phyloP scores from a whole-genome alignment of 306 rosid genomes.

The Castanea crenata region DNA sequence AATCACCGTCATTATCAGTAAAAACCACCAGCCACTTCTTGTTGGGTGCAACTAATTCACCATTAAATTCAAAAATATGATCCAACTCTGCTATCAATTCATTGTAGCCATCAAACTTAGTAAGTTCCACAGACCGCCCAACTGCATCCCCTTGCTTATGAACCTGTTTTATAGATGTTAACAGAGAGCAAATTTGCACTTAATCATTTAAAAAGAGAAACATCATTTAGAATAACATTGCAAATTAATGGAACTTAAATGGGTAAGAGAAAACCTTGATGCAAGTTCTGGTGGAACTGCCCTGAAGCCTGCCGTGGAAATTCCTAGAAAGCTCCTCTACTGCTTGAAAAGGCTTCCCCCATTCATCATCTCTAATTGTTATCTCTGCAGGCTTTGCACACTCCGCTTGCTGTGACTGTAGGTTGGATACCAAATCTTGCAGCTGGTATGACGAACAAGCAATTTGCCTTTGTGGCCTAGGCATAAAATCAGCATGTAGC shows the following conservation, averaged over 20 bases:
- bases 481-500: slow-evolving; percentile 10
- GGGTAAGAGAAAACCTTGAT: slow-evolving; percentile 35
- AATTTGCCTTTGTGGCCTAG: slow-evolving; percentile 6
- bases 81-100: slow-evolving; percentile 55
- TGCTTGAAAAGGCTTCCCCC: slow-evolving; percentile 24
- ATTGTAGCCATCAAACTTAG: slow-evolving; percentile 47
- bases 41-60: slow-evolving; percentile 39
- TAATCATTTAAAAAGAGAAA: not conserved
- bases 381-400: slow-evolving; percentile 28
- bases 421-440: slow-evolving; percentile 20
- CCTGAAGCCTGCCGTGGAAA: slow-evolving; percentile 28
- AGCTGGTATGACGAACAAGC: slow-evolving; percentile 15
- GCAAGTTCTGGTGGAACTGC: slow-evolving; percentile 49
- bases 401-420: slow-evolving; percentile 31
- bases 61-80: slow-evolving; percentile 47
- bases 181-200: not conserved
- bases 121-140: slow-evolving; percentile 57
- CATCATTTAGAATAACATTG: not conserved
- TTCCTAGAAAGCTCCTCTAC: slow-evolving; percentile 21
- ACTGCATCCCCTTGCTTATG: slow-evolving; percentile 60
- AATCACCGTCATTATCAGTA: slow-evolving; percentile 58
- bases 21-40: slow-evolving; percentile 54
- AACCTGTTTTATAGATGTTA: slow-evolving; percentile 30
- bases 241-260: not conserved
- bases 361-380: slow-evolving; percentile 14